These are phyloP conservation scores for Blastocystis sp. DNA, from an alignment of 352 stramenopile genomes.

Conservation along the genomic window DNA sequence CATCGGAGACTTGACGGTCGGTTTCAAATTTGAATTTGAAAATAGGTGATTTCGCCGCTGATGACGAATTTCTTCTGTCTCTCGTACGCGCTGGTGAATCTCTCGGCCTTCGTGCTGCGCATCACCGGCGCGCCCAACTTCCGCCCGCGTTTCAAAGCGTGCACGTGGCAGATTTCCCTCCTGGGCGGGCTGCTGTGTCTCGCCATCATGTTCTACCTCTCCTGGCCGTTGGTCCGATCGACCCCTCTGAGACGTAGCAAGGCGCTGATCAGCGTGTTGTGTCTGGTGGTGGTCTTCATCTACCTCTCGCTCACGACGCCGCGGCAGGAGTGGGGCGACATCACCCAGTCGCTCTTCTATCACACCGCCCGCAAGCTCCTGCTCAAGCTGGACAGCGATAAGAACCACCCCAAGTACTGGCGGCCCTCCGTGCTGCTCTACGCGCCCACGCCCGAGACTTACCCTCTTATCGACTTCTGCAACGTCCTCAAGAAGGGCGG, in stretches of 20 bases:
- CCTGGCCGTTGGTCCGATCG: constrained; percentile 47
- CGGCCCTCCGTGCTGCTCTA: constrained; percentile 69
- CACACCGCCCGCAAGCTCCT: constrained; percentile 72
- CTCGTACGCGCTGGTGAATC: constrained; percentile 68
- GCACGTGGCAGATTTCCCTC: constrained; percentile 68
- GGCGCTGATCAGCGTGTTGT: constrained; percentile 64
- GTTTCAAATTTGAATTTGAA: neutral
- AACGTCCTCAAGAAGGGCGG: constrained; percentile 72
- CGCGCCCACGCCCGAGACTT: constrained; percentile 60
- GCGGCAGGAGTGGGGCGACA: constrained; percentile 66
- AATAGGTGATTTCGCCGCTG: constrained; percentile 64
- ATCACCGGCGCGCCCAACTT: constrained; percentile 72
- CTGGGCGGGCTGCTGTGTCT: constrained; percentile 66
- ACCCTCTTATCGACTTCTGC: constrained; percentile 63
- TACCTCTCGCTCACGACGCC: constrained; percentile 67
- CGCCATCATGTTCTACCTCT: constrained; percentile 70
- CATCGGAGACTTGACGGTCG: constrained; percentile 68
- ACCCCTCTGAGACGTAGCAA: constrained; percentile 44
- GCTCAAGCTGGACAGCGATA: constrained; percentile 66
- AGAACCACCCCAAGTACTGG: constrained; percentile 71
- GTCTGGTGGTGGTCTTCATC: constrained; percentile 66
- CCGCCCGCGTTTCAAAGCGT: constrained; percentile 67
- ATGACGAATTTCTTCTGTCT: constrained; percentile 73
- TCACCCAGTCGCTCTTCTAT: constrained; percentile 74
- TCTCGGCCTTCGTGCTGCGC: constrained; percentile 69